Conservation (phyloP, 805 yeast species). For the Ogataea zsoltii region DNA sequence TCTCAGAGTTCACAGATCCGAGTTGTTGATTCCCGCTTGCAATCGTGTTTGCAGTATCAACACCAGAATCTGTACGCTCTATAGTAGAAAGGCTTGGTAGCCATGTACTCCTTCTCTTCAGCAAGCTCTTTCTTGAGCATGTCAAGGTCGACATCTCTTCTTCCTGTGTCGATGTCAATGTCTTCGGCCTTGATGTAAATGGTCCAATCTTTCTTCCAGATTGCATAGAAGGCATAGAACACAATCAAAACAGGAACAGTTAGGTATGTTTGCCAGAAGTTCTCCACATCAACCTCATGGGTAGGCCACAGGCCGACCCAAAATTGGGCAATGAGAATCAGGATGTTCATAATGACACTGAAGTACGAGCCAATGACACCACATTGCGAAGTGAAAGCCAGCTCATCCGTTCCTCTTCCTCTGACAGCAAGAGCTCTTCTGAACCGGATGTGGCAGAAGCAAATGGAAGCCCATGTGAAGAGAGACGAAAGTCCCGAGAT, state of each 20-base stretch:
- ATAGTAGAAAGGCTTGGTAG: slow-evolving; percentile 42
- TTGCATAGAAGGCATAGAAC: slow-evolving; percentile 36
- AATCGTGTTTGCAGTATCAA: slow-evolving; percentile 16
- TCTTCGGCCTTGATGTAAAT: slow-evolving; percentile 26
- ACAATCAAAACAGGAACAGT: slow-evolving; percentile 57
- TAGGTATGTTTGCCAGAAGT: slow-evolving; percentile 62
- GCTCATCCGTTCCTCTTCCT: slow-evolving; percentile 61
- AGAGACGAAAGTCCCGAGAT: slow-evolving; percentile 65
- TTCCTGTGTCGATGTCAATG: slow-evolving; percentile 59
- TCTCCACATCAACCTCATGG: slow-evolving; percentile 48
- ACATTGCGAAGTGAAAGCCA: slow-evolving; percentile 59
- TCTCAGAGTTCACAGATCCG: too few species aligned
- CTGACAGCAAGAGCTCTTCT: slow-evolving; percentile 61
- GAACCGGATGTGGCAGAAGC: slow-evolving; percentile 61
- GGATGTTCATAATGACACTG: slow-evolving; percentile 54
- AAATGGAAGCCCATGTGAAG: slow-evolving; percentile 69
- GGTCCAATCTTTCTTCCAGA: slow-evolving; percentile 36
- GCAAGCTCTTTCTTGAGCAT: slow-evolving; percentile 48
- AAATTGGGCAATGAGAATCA: slow-evolving; percentile 68
- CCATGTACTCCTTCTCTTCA: slow-evolving; percentile 48
- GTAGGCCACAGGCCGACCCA: slow-evolving; percentile 76
- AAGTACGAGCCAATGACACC: slow-evolving; percentile 65
- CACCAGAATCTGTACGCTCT: slow-evolving; percentile 55
- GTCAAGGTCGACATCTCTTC: slow-evolving; percentile 55
- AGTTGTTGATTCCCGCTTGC: too few species aligned